phyloP scores from a whole-genome alignment of 2,329 filamentous ascomycete genomes.

The Hypoxylon sp. region DNA sequence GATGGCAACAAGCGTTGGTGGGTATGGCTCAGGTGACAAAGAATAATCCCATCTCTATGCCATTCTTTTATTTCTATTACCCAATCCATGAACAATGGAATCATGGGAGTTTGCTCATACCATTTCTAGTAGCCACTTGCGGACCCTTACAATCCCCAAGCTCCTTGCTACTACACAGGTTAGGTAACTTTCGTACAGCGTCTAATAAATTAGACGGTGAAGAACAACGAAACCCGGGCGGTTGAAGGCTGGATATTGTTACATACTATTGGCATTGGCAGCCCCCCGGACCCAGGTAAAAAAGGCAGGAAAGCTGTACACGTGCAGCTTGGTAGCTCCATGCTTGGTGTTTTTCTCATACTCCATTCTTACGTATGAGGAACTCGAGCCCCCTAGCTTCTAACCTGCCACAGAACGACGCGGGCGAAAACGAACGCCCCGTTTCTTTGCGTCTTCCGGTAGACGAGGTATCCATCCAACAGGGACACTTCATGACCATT shows the following conservation, averaged over 20 bases:
- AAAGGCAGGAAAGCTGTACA: slow-evolving; percentile 27
- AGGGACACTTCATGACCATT: slow-evolving; percentile 32
- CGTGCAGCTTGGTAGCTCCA: slow-evolving; percentile 38
- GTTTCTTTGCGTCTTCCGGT: slow-evolving; percentile 24
- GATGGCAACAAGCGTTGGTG: slow-evolving; percentile 45
- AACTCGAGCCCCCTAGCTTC: slow-evolving; percentile 24
- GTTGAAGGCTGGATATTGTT: slow-evolving; percentile 14
- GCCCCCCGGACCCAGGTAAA: slow-evolving; percentile 12
- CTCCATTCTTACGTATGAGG: slow-evolving; percentile 42
- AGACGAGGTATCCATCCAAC: slow-evolving; percentile 24
- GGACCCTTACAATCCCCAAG: slow-evolving; percentile 28
- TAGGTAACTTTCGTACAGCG: slow-evolving; percentile 15
- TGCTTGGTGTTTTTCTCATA: slow-evolving; percentile 38
- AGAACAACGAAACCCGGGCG: slow-evolving; percentile 28
- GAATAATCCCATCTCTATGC: slow-evolving; percentile 51
- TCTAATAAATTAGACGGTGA: slow-evolving; percentile 43
- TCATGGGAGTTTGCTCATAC: slow-evolving; percentile 41
- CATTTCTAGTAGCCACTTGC: slow-evolving; percentile 34
- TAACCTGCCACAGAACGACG: slow-evolving; percentile 20
- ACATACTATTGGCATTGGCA: slow-evolving; percentile 37
- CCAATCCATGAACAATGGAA: slow-evolving; percentile 59
- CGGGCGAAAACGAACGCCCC: slow-evolving; percentile 31
- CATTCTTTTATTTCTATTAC: slow-evolving; percentile 66
- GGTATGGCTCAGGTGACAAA: slow-evolving; percentile 57
- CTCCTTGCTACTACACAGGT: not conserved